Percentiles rank a stretch among this genome's conserved stretches.
These are phyloP conservation scores for Prinsepia uniflora DNA, from an alignment of 306 rosid species.

Conservation along the genomic window DNA sequence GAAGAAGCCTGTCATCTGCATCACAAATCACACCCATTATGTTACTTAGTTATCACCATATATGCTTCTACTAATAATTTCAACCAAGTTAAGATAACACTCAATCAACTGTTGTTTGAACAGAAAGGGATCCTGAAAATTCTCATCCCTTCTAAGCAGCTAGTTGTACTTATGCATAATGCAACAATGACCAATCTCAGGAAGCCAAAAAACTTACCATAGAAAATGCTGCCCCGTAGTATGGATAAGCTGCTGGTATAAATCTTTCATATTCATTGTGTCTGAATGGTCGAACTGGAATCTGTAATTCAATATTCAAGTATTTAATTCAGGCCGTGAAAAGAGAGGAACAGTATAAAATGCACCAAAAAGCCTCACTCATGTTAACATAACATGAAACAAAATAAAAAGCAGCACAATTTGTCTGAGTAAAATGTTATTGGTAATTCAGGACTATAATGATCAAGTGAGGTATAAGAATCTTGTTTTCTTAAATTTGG, in stretches of 20 bases:
- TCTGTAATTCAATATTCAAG: constrained; percentile 52
- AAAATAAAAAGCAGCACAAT: not conserved
- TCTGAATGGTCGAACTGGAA: constrained; percentile 91
- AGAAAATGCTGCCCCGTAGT: constrained; percentile 84
- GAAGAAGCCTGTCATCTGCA: constrained; percentile 97
- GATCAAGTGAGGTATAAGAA: not conserved
- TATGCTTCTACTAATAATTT: too few relatives aligned
- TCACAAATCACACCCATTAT: constrained; percentile 17
- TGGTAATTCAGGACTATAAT: not conserved
- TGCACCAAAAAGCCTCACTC: not conserved
- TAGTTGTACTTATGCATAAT: not conserved
- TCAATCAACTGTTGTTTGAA: not conserved
- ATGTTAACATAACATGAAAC: not conserved
- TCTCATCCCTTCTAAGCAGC: not conserved
- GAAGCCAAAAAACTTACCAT: constrained; percentile 51
- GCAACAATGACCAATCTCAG: not conserved
- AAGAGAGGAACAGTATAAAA: not conserved
- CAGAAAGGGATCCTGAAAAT: not conserved
- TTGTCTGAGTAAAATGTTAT: not conserved
- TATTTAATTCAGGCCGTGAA: not conserved
- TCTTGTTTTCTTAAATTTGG: too few relatives aligned
- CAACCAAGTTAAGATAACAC: too few relatives aligned
- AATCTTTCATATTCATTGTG: constrained; percentile 98
- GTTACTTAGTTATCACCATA: too few relatives aligned
- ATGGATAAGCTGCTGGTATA: constrained; percentile 91